Evolutionary conservation across 495 filamentous ascomycete genomes (phyloP).

Genomic region (Penicillium argentinense): DNA sequence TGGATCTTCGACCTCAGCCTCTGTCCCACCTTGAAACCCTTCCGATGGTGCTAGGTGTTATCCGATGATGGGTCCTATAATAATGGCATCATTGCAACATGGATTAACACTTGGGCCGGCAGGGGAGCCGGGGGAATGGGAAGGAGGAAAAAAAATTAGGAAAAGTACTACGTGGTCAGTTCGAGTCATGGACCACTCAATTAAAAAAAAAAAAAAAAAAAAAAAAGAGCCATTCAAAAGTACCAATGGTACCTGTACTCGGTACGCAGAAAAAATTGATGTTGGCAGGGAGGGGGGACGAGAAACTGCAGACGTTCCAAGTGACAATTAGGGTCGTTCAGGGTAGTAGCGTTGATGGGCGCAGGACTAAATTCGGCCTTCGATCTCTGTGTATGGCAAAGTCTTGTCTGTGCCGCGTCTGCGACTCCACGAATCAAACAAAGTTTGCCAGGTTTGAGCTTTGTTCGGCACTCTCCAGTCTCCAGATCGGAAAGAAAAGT

Average conservation of each 20-base stretch:
- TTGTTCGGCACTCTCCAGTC: slow-evolving; percentile 16
- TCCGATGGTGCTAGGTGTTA: slow-evolving; percentile 1
- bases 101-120: background rate
- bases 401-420: slow-evolving; percentile 4
- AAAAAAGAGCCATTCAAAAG: background rate
- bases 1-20: slow-evolving; percentile 11
- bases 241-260: background rate
- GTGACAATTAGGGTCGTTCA: slow-evolving; percentile 19
- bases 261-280: background rate
- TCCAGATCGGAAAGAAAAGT: slow-evolving; percentile 17
- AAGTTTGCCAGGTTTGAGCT: slow-evolving; percentile 8
- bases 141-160: background rate
- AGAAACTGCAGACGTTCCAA: background rate
- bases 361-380: slow-evolving; percentile 12
- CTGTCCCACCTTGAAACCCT: slow-evolving; percentile 14
- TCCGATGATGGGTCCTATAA: background rate
- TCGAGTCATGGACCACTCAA: background rate
- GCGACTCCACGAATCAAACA: slow-evolving; percentile 13
- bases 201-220: no score
- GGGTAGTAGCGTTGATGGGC: slow-evolving; percentile 16
- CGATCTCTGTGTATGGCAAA: slow-evolving; percentile 12
- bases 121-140: background rate
- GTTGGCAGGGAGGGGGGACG: background rate
- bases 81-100: background rate
- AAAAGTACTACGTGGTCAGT: slow-evolving; percentile 1